Evolutionary conservation across 2,329 filamentous ascomycete species (phyloP), one percentile per base, ranked within the genome.

Genomic region (Colletotrichum falcatum): DNA sequence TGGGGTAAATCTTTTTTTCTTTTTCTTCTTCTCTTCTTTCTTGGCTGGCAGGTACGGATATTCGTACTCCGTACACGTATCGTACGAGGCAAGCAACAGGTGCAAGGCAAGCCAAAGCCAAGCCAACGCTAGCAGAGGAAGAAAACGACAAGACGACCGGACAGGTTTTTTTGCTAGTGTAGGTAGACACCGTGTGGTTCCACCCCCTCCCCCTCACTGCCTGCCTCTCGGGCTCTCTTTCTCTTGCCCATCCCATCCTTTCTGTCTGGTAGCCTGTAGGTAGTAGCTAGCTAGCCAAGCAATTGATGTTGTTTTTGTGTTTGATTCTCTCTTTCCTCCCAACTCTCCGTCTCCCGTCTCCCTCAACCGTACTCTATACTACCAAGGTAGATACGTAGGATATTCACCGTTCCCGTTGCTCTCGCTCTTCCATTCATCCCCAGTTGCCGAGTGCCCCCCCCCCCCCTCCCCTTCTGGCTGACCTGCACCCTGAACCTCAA

Each of bases 41-140:
- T 28, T 54, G 26, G 9, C 18, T 18, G 18, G 49, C 23, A 28
- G 44, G 44, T n/a, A 20, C 7, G 9, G n/a, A n/a, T n/a, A n/a
- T n/a, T n/a, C n/a, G 42, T 39, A 35, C 33, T 35, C 6, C 9
- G 33, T 35, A 35, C 33, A 35, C 30, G 7, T 7, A 33, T n/a
- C 30, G 7, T 7, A 33, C 30, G n/a, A n/a, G n/a, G 7, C 30
- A 33, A 3, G 7, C 30, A n/a, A 16, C 11, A 53, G 26, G 49
- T 44, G n/a, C 35, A 55, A n/a, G 11, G 28, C 18, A 33, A 28
- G 60, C 26, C 37, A 49, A 55, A 46, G 53, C 48, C 49, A 44
- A 26, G n/a, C 23, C 63, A 28, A 42, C 30, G 42, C 33, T 65
- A 30, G 42, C 60, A 44, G 42, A 39, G 44, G 59, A 51, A 30